Base-by-base conservation (phyloP, 1,284 basidiomycete species). In the Malassezia dermatis region DNA sequence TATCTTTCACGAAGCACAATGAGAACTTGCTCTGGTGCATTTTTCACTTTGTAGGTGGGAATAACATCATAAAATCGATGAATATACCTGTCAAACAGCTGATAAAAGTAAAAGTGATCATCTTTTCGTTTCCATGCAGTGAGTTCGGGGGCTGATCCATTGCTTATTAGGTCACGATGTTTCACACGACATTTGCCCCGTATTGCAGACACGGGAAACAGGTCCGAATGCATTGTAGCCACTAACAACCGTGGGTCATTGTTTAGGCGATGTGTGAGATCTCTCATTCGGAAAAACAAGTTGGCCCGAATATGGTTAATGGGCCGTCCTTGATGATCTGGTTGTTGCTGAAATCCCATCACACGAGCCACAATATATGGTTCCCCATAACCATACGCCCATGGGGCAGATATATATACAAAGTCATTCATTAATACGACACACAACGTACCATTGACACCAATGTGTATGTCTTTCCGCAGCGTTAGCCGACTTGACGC, bases 11-110 rank as follows among this genome's bases (percentile, higher is more conserved):
- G 79, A 19, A 98, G 81, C 37, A 67, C 61, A 15, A 54, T 40
- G 35, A 75, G 60, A 41, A 76, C 67, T 32, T 75, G 61, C 41
- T 66, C 66, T 11, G 77, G 76, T 1, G 76, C 80, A 76, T 98
- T 98, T 65, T 85, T 83, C 55, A 94, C 84, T 68, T 86, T 86
- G 44, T 82, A 82, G 24, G 88, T 84, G 51, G 87, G 84, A 56
- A 98, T 84, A 63, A 96, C 86, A 76, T 98, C 94, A 77, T 93
- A 95, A 77, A 94, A 93, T 75, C 89, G 88, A 78, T 94, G 91
- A 76, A 95, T 88, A 78, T 95, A 96, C 42, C 91, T 88, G 77
- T 98, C 93, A 75, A 90, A 95, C 54, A 93, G 81, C 65, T 87
- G 84, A 65, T 84, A 84, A 78, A 89, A 95, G 80, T 90, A 94